Conservation (phyloP, 768 basidiomycete species). For the Mycena leptocephala region DNA sequence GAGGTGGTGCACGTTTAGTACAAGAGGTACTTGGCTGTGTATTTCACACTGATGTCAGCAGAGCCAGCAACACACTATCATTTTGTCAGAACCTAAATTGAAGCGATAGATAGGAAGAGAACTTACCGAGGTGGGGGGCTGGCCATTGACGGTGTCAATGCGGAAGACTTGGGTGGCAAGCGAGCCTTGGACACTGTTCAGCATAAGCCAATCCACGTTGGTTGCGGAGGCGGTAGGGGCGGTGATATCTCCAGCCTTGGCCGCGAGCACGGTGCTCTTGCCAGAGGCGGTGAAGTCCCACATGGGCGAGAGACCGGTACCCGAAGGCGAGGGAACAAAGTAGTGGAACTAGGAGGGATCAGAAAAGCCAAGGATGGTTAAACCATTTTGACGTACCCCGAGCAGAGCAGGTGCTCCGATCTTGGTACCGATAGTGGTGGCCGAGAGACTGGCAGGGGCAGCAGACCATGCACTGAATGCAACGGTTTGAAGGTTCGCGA, state of each 20-base stretch:
- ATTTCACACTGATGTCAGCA: constrained; percentile 25
- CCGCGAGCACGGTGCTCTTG: constrained; percentile 25
- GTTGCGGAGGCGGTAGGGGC: constrained; percentile 38
- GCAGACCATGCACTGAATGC: constrained; percentile 39
- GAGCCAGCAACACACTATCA: constrained; percentile 19
- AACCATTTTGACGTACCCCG: neutral
- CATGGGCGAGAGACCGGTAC: constrained; percentile 49
- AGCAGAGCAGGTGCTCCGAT: neutral
- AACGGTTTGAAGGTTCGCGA: constrained; percentile 31
- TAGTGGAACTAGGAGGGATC: constrained; percentile 48
- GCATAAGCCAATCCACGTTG: constrained; percentile 59
- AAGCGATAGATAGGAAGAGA: neutral
- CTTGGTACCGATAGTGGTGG: constrained; percentile 3
- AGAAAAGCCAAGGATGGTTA: neutral
- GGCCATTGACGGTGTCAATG: constrained; percentile 40
- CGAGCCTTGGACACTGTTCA: constrained; percentile 52
- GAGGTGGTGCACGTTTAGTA: neutral
- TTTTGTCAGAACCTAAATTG: neutral
- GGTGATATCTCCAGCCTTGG: constrained; percentile 44
- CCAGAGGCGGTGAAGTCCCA: constrained; percentile 56
- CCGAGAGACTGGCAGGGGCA: constrained; percentile 26
- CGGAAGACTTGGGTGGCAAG: constrained; percentile 57
- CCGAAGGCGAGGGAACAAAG: constrained; percentile 55
- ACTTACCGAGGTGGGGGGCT: constrained; percentile 51
- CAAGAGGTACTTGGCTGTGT: constrained; percentile 32